Conservation (phyloP, 2,329 filamentous ascomycete species). For the Chrysoporthe deuterocubensis region DNA sequence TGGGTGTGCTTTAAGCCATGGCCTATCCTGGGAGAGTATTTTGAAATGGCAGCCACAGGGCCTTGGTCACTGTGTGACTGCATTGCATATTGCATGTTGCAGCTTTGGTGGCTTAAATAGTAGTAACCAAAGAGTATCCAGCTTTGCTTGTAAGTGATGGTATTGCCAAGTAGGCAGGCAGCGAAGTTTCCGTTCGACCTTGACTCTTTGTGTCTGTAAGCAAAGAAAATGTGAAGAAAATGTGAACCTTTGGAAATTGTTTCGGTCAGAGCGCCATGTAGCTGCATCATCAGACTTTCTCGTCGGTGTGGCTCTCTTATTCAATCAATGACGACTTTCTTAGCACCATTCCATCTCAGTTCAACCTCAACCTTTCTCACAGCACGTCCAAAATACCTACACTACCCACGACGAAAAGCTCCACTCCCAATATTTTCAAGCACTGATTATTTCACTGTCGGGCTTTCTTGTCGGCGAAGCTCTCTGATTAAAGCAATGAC, state of each 20-base stretch:
- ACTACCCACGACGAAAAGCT: background rate
- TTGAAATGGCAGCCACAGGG: background rate
- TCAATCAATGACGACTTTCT: background rate
- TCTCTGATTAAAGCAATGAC: background rate
- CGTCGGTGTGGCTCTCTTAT: background rate
- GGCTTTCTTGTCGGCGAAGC: too few species aligned
- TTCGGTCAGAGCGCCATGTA: background rate
- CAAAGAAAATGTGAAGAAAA: background rate
- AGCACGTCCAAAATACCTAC: background rate
- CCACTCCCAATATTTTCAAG: too few species aligned
- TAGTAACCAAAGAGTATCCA: background rate
- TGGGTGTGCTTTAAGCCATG: background rate
- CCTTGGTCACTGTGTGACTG: background rate
- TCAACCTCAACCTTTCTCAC: background rate
- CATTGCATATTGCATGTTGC: background rate
- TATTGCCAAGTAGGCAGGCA: background rate
- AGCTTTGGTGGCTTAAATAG: background rate
- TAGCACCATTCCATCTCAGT: background rate
- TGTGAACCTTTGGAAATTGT: background rate
- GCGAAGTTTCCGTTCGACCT: too few species aligned
- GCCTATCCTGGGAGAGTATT: background rate
- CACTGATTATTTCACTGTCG: too few species aligned
- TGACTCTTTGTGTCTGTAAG: too few species aligned
- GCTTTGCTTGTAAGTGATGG: background rate
- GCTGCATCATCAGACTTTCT: background rate